These are phyloP conservation scores for Claviceps fusiformis DNA, from an alignment of 2,329 filamentous ascomycete genomes.

Conservation along the genomic window DNA sequence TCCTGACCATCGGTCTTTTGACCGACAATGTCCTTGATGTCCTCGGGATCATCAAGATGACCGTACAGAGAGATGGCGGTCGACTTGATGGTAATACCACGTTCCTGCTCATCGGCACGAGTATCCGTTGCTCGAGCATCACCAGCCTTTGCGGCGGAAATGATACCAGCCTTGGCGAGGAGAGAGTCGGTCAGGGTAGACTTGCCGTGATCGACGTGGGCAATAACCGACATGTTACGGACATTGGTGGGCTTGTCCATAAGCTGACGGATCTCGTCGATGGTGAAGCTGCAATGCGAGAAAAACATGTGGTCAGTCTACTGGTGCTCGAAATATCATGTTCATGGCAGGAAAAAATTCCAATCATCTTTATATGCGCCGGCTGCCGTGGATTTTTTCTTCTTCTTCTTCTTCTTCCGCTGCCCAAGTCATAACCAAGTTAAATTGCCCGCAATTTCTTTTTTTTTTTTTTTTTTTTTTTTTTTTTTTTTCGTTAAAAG, in stretches of 20 bases:
- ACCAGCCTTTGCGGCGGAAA: constrained; percentile 94
- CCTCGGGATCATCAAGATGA: constrained; percentile 64
- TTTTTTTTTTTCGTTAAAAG: neutral
- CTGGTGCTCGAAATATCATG: neutral
- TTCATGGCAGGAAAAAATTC: neutral
- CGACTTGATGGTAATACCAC: constrained; percentile 99
- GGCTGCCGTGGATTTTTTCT: neutral
- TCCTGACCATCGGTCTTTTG: constrained; percentile 82
- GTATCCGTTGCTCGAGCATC: constrained; percentile 95
- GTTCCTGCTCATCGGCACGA: constrained; percentile 93
- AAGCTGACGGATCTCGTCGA: constrained; percentile 74
- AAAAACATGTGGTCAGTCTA: constrained; percentile 6
- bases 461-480: constrained; percentile 2
- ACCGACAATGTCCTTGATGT: constrained; percentile 86
- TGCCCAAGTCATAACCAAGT: neutral
- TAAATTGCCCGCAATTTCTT: neutral
- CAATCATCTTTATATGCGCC: neutral
- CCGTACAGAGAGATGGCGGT: constrained; percentile 98
- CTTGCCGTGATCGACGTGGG: constrained; percentile 99
- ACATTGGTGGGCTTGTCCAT: constrained; percentile 71
- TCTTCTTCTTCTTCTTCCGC: neutral
- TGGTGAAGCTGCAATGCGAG: constrained; percentile 65
- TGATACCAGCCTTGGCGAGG: constrained; percentile 98
- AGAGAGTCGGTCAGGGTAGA: constrained; percentile 99
- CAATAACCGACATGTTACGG: constrained; percentile 99